A percentile compares a stretch with the other conserved stretches of the same genome.
These are phyloP conservation scores for Cyberlindnera xylosilytica DNA, from an alignment of 805 yeast species.

Conservation along the genomic window DNA sequence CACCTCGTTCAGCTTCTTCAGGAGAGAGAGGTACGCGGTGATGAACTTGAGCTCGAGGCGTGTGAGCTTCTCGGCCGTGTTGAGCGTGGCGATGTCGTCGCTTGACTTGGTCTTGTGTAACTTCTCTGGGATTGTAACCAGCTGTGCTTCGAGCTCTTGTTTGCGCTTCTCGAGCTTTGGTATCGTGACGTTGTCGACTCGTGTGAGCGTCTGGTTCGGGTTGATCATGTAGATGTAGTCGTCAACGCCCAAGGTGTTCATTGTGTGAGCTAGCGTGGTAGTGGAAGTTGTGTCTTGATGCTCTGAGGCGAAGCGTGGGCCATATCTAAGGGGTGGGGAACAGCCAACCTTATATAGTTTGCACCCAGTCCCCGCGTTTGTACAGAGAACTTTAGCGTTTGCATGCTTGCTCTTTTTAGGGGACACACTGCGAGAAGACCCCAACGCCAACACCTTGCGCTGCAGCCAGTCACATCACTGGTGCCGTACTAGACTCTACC, in stretches of 20 bases:
- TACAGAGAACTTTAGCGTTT: background rate
- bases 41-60: constrained; percentile 21
- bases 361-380: background rate
- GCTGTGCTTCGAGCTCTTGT: constrained; percentile 11
- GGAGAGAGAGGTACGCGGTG: constrained; percentile 18
- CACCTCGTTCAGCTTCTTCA: constrained; percentile 19
- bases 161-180: constrained; percentile 20
- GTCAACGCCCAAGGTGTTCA: constrained; percentile 3
- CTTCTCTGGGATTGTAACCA: constrained; percentile 10
- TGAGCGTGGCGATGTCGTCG: constrained; percentile 1
- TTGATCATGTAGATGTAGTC: constrained; percentile 21
- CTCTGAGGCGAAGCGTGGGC: too few species aligned
- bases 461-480: too few species aligned
- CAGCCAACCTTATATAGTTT: background rate
- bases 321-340: background rate
- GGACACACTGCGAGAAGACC: too few species aligned
- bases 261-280: background rate
- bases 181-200: constrained; percentile 22
- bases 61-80: constrained; percentile 7
- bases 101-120: constrained; percentile 4
- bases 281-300: too few species aligned
- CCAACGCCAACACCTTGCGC: too few species aligned
- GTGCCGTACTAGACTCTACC: too few species aligned
- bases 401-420: constrained; percentile 1
- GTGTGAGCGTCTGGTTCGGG: constrained; percentile 25